Percentiles rank a stretch among this genome's conserved stretches.
phyloP scores from a whole-genome alignment of 352 stramenopile species.

The Phytophthora hybrid region DNA sequence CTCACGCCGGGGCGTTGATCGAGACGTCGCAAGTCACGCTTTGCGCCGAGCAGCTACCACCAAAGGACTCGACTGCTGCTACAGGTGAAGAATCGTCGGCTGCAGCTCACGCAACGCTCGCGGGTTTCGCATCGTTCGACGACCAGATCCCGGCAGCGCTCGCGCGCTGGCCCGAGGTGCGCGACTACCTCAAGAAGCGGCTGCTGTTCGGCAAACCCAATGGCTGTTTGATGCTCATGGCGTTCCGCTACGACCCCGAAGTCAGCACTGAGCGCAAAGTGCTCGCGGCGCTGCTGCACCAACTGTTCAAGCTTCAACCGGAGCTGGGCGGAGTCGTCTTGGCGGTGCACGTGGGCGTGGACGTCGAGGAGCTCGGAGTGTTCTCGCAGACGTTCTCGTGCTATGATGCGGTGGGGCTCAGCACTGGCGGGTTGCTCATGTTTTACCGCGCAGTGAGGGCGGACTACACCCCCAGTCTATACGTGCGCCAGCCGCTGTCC shows the following conservation, averaged over 20 bases:
- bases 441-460: constrained; percentile 67
- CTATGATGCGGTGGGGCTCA: constrained; percentile 57
- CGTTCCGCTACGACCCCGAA: constrained; percentile 50
- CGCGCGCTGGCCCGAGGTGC: constrained; percentile 62
- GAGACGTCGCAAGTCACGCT: constrained; percentile 67
- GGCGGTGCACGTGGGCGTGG: constrained; percentile 55
- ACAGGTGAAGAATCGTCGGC: neutral
- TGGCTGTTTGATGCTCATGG: constrained; percentile 63
- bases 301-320: constrained; percentile 48
- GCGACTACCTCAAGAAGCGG: constrained; percentile 72
- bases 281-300: constrained; percentile 40
- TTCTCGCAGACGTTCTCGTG: constrained; percentile 72
- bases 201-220: constrained; percentile 56
- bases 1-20: constrained; percentile 65
- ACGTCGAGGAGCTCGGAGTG: constrained; percentile 62
- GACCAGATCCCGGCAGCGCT: constrained; percentile 58
- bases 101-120: constrained; percentile 18
- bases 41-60: constrained; percentile 36
- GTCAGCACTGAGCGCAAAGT: constrained; percentile 40
- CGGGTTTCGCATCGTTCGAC: constrained; percentile 74
- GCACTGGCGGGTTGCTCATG: constrained; percentile 51
- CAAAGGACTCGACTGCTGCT: neutral
- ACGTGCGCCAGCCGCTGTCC: constrained; percentile 34
- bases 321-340: constrained; percentile 64
- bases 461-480: constrained; percentile 56